Evolutionary conservation across 2,329 filamentous ascomycete genomes (phyloP).

Genomic region (Leptodontidium sp.): DNA sequence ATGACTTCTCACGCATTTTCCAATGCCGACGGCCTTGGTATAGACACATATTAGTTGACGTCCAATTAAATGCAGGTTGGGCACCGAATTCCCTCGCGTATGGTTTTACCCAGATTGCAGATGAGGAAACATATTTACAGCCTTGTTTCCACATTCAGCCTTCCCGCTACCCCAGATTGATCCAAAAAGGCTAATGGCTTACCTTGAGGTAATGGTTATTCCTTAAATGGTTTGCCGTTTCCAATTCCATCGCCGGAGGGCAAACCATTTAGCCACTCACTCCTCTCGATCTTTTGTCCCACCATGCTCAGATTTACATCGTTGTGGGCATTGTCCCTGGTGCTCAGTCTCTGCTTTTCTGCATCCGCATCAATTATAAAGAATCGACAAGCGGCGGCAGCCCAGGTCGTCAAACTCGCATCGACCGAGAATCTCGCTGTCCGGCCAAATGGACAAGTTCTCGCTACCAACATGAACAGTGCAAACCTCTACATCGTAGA

Average conservation of each 20-base stretch:
- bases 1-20: background rate
- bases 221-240: background rate
- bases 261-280: no score
- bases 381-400: slow-evolving; percentile 20
- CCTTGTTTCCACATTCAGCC: slow-evolving; percentile 21
- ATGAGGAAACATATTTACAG: slow-evolving; percentile 13
- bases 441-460: slow-evolving; percentile 25
- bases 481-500: slow-evolving; percentile 27
- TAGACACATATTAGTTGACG: background rate
- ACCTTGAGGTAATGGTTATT: background rate
- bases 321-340: slow-evolving; percentile 5
- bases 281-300: background rate
- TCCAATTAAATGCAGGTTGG: background rate
- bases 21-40: slow-evolving; percentile 11
- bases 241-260: no score
- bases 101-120: slow-evolving; percentile 20
- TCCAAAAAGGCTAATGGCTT: slow-evolving; percentile 19
- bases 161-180: slow-evolving; percentile 17
- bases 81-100: background rate
- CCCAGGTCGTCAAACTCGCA: slow-evolving; percentile 20
- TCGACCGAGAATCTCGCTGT: slow-evolving; percentile 27
- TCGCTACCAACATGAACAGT: slow-evolving; percentile 25
- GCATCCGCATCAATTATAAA: background rate
- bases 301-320: slow-evolving; percentile 21
- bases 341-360: background rate